Percentiles rank a stretch among this genome's conserved stretches.
Conservation (phyloP, 1,139 yeast species). For the Pneumocystis murina region DNA sequence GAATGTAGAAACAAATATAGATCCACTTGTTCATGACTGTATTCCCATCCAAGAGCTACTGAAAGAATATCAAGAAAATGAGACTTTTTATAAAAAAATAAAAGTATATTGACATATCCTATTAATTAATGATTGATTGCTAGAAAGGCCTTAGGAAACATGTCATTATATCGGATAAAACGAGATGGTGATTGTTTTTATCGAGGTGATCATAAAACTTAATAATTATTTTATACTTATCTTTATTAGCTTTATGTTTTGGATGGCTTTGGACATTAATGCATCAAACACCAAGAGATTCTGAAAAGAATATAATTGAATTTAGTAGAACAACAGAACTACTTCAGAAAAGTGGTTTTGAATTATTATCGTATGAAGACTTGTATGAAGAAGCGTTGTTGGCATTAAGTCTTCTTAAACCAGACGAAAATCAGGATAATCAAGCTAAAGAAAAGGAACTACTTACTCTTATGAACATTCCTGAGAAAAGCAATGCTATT, state of each 20-base stretch:
- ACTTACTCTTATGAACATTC: conserved; percentile 10
- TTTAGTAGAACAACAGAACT: background rate
- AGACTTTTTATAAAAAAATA: conserved; percentile 6
- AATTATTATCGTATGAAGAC: conserved; percentile 15
- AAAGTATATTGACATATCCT: background rate
- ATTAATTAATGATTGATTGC: background rate
- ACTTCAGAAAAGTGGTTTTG: conserved; percentile 10
- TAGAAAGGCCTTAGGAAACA: conserved; percentile 1
- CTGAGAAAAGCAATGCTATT: conserved; percentile 15
- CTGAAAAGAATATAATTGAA: background rate
- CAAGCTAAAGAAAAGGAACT: conserved; percentile 10
- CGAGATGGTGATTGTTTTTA: conserved; percentile 17
- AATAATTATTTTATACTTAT: background rate
- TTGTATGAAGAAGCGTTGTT: conserved; percentile 14
- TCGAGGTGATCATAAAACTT: conserved; percentile 4
- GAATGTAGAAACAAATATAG: background rate
- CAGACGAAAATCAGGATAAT: conserved; percentile 2
- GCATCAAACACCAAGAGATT: background rate
- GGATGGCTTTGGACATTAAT: conserved; percentile 1
- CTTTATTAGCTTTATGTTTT: background rate
- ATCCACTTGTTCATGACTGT: conserved; percentile 3
- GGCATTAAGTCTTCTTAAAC: conserved; percentile 4
- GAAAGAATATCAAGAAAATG: conserved; percentile 10
- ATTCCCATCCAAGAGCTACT: conserved; percentile 2
- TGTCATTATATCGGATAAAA: conserved; percentile 8